Evolutionary conservation across 2,329 filamentous ascomycete species (phyloP).

Genomic region (Aureobasidium sp.): DNA sequence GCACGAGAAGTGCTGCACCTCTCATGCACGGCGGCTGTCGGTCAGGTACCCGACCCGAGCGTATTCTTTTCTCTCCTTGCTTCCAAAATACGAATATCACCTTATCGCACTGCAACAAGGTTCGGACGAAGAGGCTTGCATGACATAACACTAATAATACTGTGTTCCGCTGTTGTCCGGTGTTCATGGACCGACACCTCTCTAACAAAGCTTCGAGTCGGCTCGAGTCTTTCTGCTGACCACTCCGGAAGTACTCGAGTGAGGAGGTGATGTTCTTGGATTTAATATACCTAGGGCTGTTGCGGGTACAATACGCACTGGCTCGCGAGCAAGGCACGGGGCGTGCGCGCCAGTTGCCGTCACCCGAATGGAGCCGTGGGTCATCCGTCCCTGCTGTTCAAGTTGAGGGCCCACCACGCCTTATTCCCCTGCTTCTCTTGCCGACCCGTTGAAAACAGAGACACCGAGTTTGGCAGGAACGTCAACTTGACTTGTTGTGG

Average conservation of each 20-base stretch:
- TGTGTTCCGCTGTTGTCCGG: not conserved
- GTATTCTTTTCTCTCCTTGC: not conserved
- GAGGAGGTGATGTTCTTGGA: not conserved
- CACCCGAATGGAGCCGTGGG: not conserved
- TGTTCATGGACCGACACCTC: not conserved
- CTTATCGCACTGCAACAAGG: not conserved
- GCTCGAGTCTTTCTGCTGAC: not conserved
- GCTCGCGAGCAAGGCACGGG: not conserved
- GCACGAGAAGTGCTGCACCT: not conserved
- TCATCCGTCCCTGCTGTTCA: not conserved
- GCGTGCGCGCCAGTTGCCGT: not conserved
- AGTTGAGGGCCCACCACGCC: not conserved
- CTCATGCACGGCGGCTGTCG: constrained; percentile 7
- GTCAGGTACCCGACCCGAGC: not conserved
- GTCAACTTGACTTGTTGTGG: not conserved
- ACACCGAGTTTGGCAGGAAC: not conserved
- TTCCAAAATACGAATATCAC: not conserved
- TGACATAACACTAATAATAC: not conserved
- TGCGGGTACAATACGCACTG: not conserved
- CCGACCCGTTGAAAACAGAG: not conserved
- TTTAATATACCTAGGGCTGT: not conserved
- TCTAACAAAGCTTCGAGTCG: not conserved
- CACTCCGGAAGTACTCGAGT: not conserved
- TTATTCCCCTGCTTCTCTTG: not conserved
- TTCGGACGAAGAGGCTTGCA: not conserved